Base-by-base conservation (phyloP, 2,329 filamentous ascomycete species). In the Arthrobotrys pseudoclavata region DNA sequence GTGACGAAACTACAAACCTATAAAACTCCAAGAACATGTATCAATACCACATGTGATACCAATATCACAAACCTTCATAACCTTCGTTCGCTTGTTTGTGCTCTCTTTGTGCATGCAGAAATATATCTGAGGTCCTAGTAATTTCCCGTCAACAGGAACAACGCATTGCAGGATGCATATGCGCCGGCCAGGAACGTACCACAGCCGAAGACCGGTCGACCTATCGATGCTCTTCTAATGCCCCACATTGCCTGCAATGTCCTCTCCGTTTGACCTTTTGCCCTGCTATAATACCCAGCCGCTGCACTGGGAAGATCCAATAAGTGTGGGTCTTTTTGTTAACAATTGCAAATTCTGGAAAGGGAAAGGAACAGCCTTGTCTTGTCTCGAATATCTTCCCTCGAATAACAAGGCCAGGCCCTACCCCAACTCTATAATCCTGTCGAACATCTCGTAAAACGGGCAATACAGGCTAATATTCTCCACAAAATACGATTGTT, bases 81-180 rank as follows among this genome's bases (percentile, higher is more conserved):
- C 24, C 13, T 31, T 31, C 50, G 37, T 69, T 66, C 53, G 71
- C 62, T 64, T 76, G 64, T 53, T 76, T 69, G 64, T 69, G 64
- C 45, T 57, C 37, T 64, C 45, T 34, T 31, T 18, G 62, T 64
- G 71, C 50, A 69, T 76, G 71, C 71, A 76, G 63, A 64, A 50
- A 50, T 50, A 40, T 69, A 62, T 61, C 64, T 76, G 71, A 76
- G 71, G 63, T 69, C 55, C 63, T 76, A 63, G 63, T 76, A 76
- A 76, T 76, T 76, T 76, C 71, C 71, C 71, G 64, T 60, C 55
- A 63, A 76, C 64, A 76, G 71, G 71, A 76, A 76, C 71, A 76
- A 76, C 71, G 71, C 71, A 76, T 74, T 74, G 70, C 70, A 75
- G 55, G 55, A 62, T 76, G 71, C 71, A 76, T 74, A 76, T 76